Base-by-base conservation (phyloP, 306 rosid species). In the Citrullus colocynthis region DNA sequence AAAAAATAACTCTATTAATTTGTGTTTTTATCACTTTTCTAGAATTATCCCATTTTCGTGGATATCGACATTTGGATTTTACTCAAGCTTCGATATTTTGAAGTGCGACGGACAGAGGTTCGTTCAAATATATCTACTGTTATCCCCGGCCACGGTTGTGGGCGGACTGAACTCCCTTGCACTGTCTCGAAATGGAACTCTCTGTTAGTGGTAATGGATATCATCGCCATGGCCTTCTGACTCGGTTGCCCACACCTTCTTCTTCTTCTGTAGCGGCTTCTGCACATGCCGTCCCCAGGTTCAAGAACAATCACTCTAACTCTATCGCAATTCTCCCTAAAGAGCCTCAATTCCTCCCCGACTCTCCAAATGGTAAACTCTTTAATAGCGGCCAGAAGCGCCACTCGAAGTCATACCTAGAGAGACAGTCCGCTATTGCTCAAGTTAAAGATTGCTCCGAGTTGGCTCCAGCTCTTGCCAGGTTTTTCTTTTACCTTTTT, bases 391-490 rank as follows among this genome's bases (percentile, higher is more conserved):
- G 12, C 72, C 79, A 79, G 74, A 87, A 62, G 76, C 82, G 45
- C 21, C 82, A 80, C 44, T 80, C 88, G 24, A 89, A 82, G 52
- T 57, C 86, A n/a, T 83, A 78, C 79, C 59, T 79, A 9, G 75
- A 81, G 34, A 84, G 85, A 74, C 85, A 89, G 77, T 76, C 93
- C 21, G 93, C 91, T 54, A 80, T 85, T 55, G 67, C 82, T 34
- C 82, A 94, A 88, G 67, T 90, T 83, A 89, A 90, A 30, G 82
- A 80, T 0, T 80, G 87, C 75, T 80, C 91, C 60, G 86, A 94
- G 74, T 74, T 90, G 61, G 57, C 55, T 8, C 87, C 90, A 0
- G 77, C 89, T 88, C 94, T 94, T 60, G 74, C 87, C 5, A 90
- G 97, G 98, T 93, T 57, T 30, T 41, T 74, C 36, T 78, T 58